Evolutionary conservation across 306 rosid genomes (phyloP).

Genomic region (Cicer pinnatifidum): DNA sequence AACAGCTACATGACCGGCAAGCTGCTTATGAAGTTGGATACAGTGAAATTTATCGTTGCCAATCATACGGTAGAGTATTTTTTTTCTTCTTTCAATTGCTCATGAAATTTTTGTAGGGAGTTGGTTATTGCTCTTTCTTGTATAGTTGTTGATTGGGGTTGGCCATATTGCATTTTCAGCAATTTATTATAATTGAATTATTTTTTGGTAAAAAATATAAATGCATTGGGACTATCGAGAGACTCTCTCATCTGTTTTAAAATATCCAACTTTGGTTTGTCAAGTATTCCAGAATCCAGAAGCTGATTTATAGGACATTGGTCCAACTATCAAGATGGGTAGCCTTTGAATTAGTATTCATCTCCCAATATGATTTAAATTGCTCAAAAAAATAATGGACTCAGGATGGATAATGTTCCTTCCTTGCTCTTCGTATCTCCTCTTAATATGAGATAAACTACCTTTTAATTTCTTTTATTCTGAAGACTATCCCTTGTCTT

Average conservation of each 20-base stretch:
- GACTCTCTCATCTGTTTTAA: conserved; percentile 8
- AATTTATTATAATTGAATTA: conserved; percentile 14
- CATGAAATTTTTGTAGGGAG: conserved; percentile 5
- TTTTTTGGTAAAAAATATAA: conserved; percentile 1
- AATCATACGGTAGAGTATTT: conserved; percentile 77
- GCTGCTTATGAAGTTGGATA: conserved; percentile 92
- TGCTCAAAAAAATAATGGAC: conserved; percentile 22
- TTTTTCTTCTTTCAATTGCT: conserved; percentile 7
- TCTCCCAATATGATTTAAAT: conserved; percentile 34
- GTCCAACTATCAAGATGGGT: neutral
- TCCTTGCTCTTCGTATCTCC: neutral
- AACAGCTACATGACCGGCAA: conserved; percentile 96
- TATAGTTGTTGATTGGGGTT: conserved; percentile 17
- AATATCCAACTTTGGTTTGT: conserved; percentile 1
- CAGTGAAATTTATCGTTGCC: conserved; percentile 89
- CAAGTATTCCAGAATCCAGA: conserved; percentile 6
- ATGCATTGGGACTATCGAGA: neutral
- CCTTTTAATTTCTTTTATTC: neutral
- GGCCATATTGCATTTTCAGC: conserved; percentile 15
- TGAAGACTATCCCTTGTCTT: conserved; percentile 1
- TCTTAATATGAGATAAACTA: neutral
- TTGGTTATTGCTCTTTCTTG: conserved; percentile 22
- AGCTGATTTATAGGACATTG: neutral
- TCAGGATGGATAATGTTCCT: conserved; percentile 3
- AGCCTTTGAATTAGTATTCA: conserved; percentile 13